These are phyloP conservation scores for Periconia digitata DNA, from an alignment of 2,329 filamentous ascomycete species.

Conservation along the genomic window DNA sequence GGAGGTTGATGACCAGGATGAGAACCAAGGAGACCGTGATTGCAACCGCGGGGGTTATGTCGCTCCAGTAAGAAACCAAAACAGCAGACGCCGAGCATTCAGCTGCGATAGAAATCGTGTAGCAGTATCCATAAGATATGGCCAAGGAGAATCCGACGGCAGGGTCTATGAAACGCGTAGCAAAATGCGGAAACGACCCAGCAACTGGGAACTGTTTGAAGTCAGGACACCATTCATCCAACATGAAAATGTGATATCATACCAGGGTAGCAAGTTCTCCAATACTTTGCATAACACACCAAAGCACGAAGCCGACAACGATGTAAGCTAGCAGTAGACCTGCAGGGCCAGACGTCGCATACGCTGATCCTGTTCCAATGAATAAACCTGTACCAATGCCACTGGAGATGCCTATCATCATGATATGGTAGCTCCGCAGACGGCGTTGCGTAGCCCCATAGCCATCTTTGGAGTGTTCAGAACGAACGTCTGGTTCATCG, in stretches of 20 bases:
- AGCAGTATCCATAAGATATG: not conserved
- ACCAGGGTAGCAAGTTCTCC: no score
- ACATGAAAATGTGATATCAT: not conserved
- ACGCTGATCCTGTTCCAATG: not conserved
- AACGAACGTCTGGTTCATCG: no score
- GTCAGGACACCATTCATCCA: no score
- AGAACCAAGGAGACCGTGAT: not conserved
- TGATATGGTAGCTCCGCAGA: no score
- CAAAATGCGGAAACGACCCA: not conserved
- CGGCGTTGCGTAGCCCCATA: no score
- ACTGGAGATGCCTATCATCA: not conserved
- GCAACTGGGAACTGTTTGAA: not conserved
- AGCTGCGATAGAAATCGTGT: not conserved
- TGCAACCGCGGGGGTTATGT: not conserved
- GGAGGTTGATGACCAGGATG: not conserved
- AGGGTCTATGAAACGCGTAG: not conserved
- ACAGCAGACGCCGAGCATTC: not conserved
- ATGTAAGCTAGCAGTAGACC: not conserved
- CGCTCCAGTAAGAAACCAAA: not conserved
- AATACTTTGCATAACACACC: not conserved
- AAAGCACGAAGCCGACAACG: not conserved
- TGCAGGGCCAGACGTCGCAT: not conserved
- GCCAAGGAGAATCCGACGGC: not conserved
- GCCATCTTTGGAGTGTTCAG: no score
- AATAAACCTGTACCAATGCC: not conserved